Base-by-base conservation (phyloP, 208 protist genomes). In the Jaenimonas drosophilae region DNA sequence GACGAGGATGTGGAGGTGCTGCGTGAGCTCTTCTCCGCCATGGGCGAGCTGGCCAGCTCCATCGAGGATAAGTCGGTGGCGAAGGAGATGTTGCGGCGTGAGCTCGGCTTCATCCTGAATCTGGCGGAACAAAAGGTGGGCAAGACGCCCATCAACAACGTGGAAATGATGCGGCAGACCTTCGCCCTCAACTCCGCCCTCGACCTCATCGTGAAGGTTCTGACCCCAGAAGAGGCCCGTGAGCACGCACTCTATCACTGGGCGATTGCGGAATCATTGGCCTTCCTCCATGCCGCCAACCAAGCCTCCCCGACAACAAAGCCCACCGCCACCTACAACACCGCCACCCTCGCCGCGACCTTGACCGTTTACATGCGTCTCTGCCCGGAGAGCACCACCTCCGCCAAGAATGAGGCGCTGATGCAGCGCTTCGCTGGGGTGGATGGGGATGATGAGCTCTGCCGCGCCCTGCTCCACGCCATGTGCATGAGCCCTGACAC, bases 371-470 rank as follows among this genome's bases (percentile, higher is more conserved):
- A 80, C 55, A 31, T 76, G 24, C 64, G 56, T 33, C 49, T 78
- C 23, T 59, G 60, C n/a, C 23, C 33, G 7, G 24, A 44, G 16
- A 36, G 49, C 12, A 49, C 55, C 17, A 49, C 39, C 0, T 49
- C 62, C 9, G 31, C 58, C 31, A 47, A 48, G 36, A 70, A 77
- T 24, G 47, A 40, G 25, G 37, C 49, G 34, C 60, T 93, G 21
- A 77, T 64, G 51, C 50, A 62, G 21, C 69, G 64, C 14, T 73
- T 84, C 32, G 43, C 49, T 28, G 64, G 59, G 52, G 44, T 66
- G 12, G 68, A 88, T 55, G 80, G 79, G 46, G 77, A 76, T 36
- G 80, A 85, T 45, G 77, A 86, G 68, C 29, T 70, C 42, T 76
- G 54, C 48, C 75, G 77, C 9, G 60, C 64, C 5, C 57, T 93